These are phyloP conservation scores for Coffea canephora DNA, from an alignment of 257 asterid species.

Conservation along the genomic window DNA sequence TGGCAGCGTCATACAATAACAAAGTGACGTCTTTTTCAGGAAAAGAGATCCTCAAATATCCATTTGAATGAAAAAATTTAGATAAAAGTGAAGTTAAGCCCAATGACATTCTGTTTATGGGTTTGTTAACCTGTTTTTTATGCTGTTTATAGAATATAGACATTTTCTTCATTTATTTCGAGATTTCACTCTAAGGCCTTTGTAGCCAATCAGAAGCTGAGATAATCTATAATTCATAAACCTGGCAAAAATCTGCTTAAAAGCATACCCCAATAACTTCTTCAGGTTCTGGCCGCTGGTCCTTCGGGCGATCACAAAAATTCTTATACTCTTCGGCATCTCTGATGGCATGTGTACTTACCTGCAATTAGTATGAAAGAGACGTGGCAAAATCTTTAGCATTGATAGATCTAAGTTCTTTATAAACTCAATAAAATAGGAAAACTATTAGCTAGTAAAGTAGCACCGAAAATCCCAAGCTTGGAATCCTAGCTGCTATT, in stretches of 20 bases:
- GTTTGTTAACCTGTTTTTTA: neutral
- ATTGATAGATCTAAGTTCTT: neutral
- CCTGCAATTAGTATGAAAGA: constrained; percentile 38
- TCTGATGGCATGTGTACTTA: constrained; percentile 82
- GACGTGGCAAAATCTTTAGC: neutral
- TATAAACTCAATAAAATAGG: too few relatives aligned
- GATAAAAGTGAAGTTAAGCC: neutral
- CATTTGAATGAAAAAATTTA: too few relatives aligned
- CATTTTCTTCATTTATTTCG: neutral
- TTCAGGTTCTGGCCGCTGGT: constrained; percentile 94
- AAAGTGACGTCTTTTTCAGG: too few relatives aligned
- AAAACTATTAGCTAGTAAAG: neutral
- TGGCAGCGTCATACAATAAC: too few relatives aligned
- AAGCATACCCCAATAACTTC: constrained; percentile 88
- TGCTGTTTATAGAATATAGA: neutral
- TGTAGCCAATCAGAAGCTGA: constrained; percentile 8
- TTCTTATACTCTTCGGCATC: constrained; percentile 98
- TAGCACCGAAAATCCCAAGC: neutral
- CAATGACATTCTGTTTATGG: neutral
- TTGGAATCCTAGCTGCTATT: neutral
- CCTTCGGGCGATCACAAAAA: constrained; percentile 87
- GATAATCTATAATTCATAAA: neutral
- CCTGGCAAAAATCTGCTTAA: neutral
- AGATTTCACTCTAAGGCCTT: neutral
- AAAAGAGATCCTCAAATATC: too few relatives aligned